Conservation (phyloP, 371 early-diverging fungal genomes). For the Mortierella sp. region DNA sequence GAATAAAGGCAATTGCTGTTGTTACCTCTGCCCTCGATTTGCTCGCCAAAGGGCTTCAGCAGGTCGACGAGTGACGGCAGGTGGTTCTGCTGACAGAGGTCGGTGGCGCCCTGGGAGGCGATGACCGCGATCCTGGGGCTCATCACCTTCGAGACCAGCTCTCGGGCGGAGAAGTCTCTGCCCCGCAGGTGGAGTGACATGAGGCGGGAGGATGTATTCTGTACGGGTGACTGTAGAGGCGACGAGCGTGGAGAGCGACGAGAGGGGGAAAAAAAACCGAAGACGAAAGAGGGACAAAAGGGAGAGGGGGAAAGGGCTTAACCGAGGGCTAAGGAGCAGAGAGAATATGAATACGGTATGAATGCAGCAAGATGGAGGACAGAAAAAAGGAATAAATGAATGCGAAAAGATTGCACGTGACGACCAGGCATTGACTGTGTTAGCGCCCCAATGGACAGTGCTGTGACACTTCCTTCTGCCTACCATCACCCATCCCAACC, state of each 20-base stretch:
- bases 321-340: not conserved
- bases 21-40: constrained; percentile 79
- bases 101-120: constrained; percentile 79
- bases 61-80: constrained; percentile 79
- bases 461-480: no score
- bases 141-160: constrained; percentile 70
- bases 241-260: not conserved
- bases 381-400: not conserved
- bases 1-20: not conserved
- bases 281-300: not conserved
- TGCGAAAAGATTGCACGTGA: not conserved
- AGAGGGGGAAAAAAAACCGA: not conserved
- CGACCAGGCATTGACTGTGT: no score
- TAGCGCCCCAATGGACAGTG: no score
- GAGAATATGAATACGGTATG: not conserved
- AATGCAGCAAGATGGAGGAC: not conserved
- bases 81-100: constrained; percentile 74
- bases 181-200: constrained; percentile 28
- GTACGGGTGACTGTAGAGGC: not conserved
- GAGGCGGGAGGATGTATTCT: not conserved
- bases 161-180: constrained; percentile 58
- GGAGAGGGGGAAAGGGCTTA: not conserved
- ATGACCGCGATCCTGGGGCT: constrained; percentile 82
- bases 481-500: no score
- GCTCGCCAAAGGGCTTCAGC: constrained; percentile 85